A percentile compares a stretch with the other conserved stretches of the same genome.
These are phyloP conservation scores for Apiosordaria backusii DNA, from an alignment of 495 filamentous ascomycete species.

Conservation along the genomic window DNA sequence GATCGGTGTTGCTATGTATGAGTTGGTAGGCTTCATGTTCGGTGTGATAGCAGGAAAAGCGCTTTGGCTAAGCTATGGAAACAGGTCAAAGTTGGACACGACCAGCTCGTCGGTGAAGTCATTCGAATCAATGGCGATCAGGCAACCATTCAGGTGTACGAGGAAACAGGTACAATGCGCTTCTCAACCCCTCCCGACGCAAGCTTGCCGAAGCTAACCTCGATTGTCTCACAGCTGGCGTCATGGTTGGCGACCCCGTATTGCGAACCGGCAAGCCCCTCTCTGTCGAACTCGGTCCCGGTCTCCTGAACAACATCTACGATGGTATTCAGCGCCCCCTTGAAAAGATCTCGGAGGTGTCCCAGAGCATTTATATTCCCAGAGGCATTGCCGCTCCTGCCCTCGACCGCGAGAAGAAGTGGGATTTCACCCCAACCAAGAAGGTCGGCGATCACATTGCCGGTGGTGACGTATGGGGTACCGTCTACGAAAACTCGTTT, in stretches of 20 bases:
- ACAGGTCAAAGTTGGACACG: slow-evolving; percentile 74
- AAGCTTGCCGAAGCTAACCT: slow-evolving; percentile 9
- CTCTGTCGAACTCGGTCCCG: slow-evolving; percentile 94
- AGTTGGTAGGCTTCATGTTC: slow-evolving; percentile 56
- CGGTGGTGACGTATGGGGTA: slow-evolving; percentile 91
- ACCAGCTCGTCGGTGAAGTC: slow-evolving; percentile 89
- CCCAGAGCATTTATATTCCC: slow-evolving; percentile 92
- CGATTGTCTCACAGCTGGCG: slow-evolving; percentile 60
- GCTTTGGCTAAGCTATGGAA: slow-evolving; percentile 44
- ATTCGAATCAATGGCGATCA: slow-evolving; percentile 96
- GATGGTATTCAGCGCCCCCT: slow-evolving; percentile 97
- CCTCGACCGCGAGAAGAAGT: slow-evolving; percentile 82
- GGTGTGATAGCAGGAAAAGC: slow-evolving; percentile 35
- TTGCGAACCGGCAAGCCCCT: slow-evolving; percentile 86
- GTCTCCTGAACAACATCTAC: slow-evolving; percentile 98
- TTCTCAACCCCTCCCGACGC: not conserved
- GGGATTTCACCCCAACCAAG: slow-evolving; percentile 87
- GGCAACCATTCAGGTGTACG: slow-evolving; percentile 97
- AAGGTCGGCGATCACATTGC: slow-evolving; percentile 97
- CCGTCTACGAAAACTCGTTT: slow-evolving; percentile 92
- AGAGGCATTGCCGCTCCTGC: slow-evolving; percentile 88
- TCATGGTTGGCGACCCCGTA: slow-evolving; percentile 95
- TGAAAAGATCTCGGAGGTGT: slow-evolving; percentile 69
- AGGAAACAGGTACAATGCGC: slow-evolving; percentile 76
- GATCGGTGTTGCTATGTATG: slow-evolving; percentile 99